Evolutionary conservation across 1,284 basidiomycete genomes (phyloP), one percentile per base, ranked within the genome.

Genomic region (Moesziomyces parantarcticus): DNA sequence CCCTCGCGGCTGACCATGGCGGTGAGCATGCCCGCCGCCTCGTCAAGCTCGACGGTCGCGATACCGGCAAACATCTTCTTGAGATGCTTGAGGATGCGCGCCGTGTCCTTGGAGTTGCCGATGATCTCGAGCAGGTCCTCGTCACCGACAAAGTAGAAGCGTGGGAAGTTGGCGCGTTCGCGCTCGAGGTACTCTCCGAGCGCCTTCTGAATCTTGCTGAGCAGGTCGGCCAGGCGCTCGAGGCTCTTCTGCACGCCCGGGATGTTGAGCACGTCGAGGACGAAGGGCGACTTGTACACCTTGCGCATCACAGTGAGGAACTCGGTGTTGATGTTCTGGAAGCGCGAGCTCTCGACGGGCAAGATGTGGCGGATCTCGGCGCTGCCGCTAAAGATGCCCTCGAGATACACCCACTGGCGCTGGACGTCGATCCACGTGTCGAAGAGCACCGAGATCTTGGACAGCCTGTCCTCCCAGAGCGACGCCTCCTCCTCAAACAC

Each of bases 41-140:
- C 72, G 82, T 97, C 92, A n/a, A 98, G 87, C 75, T 87, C 88
- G 67, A 99, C 88, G 0, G 92, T 93, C 0, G 93, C 92, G 47
- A 99, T 91, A 41, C 97, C 97, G 7, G 97, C 97, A 85, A 99
- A 99, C 97, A 99, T 99, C 88, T 99, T 99, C 87, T 97, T 97
- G 70, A 99, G 88, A 85, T 99, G 97, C 82, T 98, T 98, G 91
- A 97, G 93, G 84, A 98, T 93, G 29, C 96, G 91, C 48, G 93
- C 86, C 71, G 98, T 96, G 81, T 99, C 97, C 85, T 98, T 99
- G 88, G 93, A 96, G 86, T 99, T 99, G 73, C 97, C 97, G 69
- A 99, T 97, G 80, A 99, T 99, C 85, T 99, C 97, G 67, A 99
- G 88, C 71, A 99, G 86, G 84, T 99, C 97, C 83, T 99, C 97